Evolutionary conservation across 2,329 filamentous ascomycete species (phyloP).

Genomic region (Ascochyta fabae): DNA sequence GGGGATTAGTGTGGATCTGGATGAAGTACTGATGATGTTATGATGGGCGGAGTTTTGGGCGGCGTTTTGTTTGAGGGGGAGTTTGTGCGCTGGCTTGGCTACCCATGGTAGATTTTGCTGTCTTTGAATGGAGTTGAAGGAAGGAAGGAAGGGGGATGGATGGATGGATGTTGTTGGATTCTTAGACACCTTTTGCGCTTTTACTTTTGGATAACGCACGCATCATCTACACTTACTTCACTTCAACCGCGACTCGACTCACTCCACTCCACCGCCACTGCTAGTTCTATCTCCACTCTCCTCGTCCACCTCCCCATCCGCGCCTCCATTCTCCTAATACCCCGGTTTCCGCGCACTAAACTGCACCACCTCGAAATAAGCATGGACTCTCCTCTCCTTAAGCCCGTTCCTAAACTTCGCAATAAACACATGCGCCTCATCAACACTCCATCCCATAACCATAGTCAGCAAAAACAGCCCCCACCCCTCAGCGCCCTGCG

Average conservation of each 20-base stretch:
- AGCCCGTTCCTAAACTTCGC: constrained; percentile 41
- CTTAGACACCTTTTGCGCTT: too few relatives aligned
- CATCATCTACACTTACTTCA: too few relatives aligned
- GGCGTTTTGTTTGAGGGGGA: not conserved
- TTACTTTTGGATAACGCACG: too few relatives aligned
- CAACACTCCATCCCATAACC: constrained; percentile 45
- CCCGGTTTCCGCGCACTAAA: constrained; percentile 16
- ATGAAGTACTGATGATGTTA: not conserved
- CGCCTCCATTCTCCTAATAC: too few relatives aligned
- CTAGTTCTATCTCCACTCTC: too few relatives aligned
- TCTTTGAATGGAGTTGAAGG: not conserved
- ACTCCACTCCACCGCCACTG: too few relatives aligned
- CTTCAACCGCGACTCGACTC: too few relatives aligned
- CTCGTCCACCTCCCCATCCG: not conserved
- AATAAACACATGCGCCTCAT: constrained; percentile 55
- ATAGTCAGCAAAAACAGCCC: constrained; percentile 36
- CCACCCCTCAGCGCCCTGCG: constrained; percentile 39
- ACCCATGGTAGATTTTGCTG: constrained; percentile 3
- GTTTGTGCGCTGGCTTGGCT: not conserved
- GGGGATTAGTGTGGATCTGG: too few relatives aligned
- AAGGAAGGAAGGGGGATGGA: too few relatives aligned
- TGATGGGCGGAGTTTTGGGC: constrained; percentile 2
- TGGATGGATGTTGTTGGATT: not conserved
- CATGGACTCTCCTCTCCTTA: constrained; percentile 40
- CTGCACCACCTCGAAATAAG: constrained; percentile 37